A percentile compares a stretch with the other conserved stretches of the same genome.
Evolutionary conservation across 2,329 filamentous ascomycete species (phyloP).

Genomic region (Botrytis fragariae): DNA sequence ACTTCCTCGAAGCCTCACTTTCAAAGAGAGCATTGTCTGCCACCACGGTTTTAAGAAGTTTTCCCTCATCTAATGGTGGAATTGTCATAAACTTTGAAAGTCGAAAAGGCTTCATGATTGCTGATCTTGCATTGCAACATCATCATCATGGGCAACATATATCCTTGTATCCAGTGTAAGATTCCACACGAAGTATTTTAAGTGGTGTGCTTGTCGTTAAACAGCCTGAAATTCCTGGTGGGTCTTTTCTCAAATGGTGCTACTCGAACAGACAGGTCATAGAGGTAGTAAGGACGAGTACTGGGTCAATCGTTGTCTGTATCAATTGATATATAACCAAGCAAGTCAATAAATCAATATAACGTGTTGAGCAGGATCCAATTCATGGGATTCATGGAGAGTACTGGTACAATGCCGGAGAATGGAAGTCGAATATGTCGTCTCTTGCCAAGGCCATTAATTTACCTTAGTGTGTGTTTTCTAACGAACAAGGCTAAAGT

Average conservation of each 20-base stretch:
- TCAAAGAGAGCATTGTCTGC: neutral
- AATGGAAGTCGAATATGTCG: neutral
- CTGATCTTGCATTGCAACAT: constrained; percentile 5
- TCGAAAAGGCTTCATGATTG: constrained; percentile 16
- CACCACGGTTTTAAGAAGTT: neutral
- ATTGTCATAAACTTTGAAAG: constrained; percentile 11
- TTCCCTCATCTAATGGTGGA: neutral
- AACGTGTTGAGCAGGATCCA: no score
- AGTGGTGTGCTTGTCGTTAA: constrained; percentile 2
- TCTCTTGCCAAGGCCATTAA: neutral
- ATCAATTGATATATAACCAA: neutral
- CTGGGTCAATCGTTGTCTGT: neutral
- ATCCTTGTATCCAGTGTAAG: neutral
- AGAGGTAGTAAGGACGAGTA: neutral
- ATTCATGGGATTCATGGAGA: neutral
- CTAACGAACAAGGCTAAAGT: neutral
- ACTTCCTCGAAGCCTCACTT: neutral
- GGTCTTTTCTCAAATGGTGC: neutral
- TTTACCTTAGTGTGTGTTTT: neutral
- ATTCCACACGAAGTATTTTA: neutral
- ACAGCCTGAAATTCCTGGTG: neutral
- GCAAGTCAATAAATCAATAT: neutral
- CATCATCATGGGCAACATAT: constrained; percentile 3
- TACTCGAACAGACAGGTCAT: neutral
- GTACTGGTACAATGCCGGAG: neutral